Percentiles rank a stretch among this genome's conserved stretches.
Conservation (phyloP, 305 asterid species). For the Fraxinus dipetala region DNA sequence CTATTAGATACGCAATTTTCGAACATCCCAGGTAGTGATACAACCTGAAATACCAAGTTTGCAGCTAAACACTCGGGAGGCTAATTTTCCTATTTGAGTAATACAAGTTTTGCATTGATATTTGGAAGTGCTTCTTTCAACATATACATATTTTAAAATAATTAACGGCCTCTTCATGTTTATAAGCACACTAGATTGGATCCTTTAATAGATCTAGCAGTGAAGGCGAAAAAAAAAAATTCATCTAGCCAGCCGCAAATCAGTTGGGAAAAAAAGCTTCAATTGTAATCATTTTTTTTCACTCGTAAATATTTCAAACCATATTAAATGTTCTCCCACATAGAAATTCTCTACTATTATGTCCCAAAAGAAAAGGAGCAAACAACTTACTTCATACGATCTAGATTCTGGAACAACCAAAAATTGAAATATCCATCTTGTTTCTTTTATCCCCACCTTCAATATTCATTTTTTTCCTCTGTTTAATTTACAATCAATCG, state of each 20-base stretch:
- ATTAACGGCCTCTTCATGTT: background rate
- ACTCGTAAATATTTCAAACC: background rate
- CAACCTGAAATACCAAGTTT: background rate
- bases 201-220: background rate
- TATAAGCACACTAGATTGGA: background rate
- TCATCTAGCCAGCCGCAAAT: background rate
- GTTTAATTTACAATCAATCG: no score
- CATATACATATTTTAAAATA: background rate
- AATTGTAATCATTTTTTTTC: background rate
- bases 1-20: background rate
- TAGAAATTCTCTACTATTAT: background rate
- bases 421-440: background rate
- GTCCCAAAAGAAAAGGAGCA: background rate
- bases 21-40: background rate
- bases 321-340: background rate
- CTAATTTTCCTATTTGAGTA: background rate
- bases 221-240: background rate
- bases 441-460: background rate
- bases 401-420: background rate
- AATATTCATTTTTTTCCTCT: background rate
- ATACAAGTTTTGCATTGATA: background rate
- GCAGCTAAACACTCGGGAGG: background rate
- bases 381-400: background rate
- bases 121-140: background rate
- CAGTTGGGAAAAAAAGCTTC: background rate